A percentile compares a stretch with the other conserved stretches of the same genome.
These are phyloP conservation scores for Aspergillus sparsus DNA, from an alignment of 495 filamentous ascomycete species.

Conservation along the genomic window DNA sequence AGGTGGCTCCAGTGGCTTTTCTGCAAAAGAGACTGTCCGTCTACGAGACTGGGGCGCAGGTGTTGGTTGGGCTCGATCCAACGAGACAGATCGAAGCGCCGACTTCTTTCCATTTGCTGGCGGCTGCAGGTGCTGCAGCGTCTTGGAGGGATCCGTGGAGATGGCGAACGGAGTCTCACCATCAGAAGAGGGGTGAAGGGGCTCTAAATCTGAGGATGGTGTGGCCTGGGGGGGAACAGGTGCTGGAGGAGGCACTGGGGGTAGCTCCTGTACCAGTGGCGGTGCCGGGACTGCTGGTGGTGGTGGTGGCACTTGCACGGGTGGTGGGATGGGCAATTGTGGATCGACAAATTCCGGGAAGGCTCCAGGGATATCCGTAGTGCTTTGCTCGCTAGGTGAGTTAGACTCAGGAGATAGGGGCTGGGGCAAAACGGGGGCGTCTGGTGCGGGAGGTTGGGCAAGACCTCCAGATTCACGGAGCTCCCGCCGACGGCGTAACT, in stretches of 20 bases:
- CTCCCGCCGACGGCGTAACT: constrained; percentile 34
- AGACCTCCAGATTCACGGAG: constrained; percentile 25
- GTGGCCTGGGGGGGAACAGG: too few species aligned
- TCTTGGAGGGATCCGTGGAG: neutral
- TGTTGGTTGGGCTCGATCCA: constrained; percentile 12
- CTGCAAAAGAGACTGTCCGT: constrained; percentile 31
- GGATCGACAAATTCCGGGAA: constrained; percentile 1
- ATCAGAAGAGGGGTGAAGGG: constrained; percentile 1
- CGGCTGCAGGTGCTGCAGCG: constrained; percentile 1
- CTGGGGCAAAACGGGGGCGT: constrained; percentile 1
- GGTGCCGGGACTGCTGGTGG: neutral
- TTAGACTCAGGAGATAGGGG: neutral
- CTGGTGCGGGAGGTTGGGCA: constrained; percentile 20
- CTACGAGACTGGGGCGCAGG: constrained; percentile 11
- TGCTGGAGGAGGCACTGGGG: too few species aligned
- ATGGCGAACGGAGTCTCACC: neutral
- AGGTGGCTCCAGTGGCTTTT: constrained; percentile 18
- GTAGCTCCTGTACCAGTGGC: too few species aligned
- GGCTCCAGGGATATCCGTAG: neutral
- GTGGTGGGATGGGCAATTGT: neutral
- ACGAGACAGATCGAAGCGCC: constrained; percentile 15
- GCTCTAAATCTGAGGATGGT: neutral
- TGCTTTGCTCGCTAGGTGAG: neutral
- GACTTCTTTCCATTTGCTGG: constrained; percentile 10
- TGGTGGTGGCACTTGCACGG: neutral